Evolutionary conservation across 2,329 filamentous ascomycete species (phyloP), one percentile per base, ranked within the genome.

Genomic region (Exophiala aquamarina): DNA sequence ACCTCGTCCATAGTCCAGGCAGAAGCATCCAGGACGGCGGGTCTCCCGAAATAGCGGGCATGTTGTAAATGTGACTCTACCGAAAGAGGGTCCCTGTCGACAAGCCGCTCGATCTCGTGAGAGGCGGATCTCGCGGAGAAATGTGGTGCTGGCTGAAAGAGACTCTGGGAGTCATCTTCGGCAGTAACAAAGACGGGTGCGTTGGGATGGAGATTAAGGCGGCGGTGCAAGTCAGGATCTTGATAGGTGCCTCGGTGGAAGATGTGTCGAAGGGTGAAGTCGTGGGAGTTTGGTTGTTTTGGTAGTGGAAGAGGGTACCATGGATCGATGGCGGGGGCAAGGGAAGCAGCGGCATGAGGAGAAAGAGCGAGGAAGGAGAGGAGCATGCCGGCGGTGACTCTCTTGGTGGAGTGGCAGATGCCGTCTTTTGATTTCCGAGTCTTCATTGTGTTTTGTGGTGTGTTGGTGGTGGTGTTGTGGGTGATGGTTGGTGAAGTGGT

Each of bases 181-280:
- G 77, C 76, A 9, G 78, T 73, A 46, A 87, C 72, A 70, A 79
- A 86, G 36, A 55, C 36, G 65, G 66, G 35, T 65, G 45, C 41
- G 23, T 45, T 39, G 29, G 48, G 48, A 10, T 35, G 35, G 19
- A 50, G 46, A 66, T 97, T 89, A 52, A 86, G 76, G 59, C 82
- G 84, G 49, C 85, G 79, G 66, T 96, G 89, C 13, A 96, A 79
- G 4, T 77, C 69, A 2, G 91, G 91, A 58, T 95, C 81, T 58
- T 79, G 73, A 66, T 92, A 80, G 32, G 89, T 87, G 49, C 92
- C 92, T 70, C 95, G 91, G 66, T 96, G 91, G 70, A 89, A 93
- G 61, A 97, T 84, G 69, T 98, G 92, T 60, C 89, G 84, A 47
- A 98, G 79, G 5, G 78, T 83, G 72, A 60, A 60, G 34, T 58